Conservation (phyloP, 192 early-diverging fungal genomes). For the Coemansia sp. region DNA sequence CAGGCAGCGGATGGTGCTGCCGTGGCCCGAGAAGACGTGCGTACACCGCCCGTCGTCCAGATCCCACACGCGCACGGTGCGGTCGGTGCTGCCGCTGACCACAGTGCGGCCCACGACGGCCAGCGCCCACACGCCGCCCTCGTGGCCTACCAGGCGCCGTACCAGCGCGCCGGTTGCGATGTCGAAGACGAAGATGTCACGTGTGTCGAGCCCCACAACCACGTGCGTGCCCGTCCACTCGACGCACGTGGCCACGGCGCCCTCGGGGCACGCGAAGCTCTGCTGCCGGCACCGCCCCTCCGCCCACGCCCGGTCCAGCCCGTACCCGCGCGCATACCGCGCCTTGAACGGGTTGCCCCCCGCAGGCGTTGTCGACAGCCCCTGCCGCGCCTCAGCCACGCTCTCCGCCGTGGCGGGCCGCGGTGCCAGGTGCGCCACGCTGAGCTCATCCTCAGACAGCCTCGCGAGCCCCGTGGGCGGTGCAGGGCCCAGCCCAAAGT, state of each 20-base stretch:
- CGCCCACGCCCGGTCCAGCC: conserved; percentile 83
- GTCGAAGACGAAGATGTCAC: conserved; percentile 92
- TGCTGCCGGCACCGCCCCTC: conserved; percentile 71
- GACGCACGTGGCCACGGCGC: conserved; percentile 90
- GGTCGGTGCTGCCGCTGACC: conserved; percentile 93
- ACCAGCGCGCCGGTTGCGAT: conserved; percentile 74
- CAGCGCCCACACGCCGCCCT: conserved; percentile 98
- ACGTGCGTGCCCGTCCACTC: conserved; percentile 98
- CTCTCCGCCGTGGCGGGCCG: conserved; percentile 3
- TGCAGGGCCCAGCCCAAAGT: conserved; percentile 46
- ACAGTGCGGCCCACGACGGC: conserved; percentile 87
- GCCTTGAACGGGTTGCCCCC: conserved; percentile 69
- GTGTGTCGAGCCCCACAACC: conserved; percentile 90
- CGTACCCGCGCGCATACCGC: conserved; percentile 76
- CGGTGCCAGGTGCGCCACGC: conserved; percentile 22
- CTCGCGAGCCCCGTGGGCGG: background rate
- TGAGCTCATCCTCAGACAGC: conserved; percentile 17
- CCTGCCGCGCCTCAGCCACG: conserved; percentile 2
- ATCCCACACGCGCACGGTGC: conserved; percentile 96
- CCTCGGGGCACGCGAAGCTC: conserved; percentile 77
- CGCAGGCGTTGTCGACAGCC: background rate
- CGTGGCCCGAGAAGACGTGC: conserved; percentile 93
- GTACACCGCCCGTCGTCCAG: conserved; percentile 87
- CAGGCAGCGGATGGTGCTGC: conserved; percentile 91
- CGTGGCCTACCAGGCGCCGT: conserved; percentile 78